These are phyloP conservation scores for Megacollybia platyphylla DNA, from an alignment of 1,284 basidiomycete species.

Conservation along the genomic window DNA sequence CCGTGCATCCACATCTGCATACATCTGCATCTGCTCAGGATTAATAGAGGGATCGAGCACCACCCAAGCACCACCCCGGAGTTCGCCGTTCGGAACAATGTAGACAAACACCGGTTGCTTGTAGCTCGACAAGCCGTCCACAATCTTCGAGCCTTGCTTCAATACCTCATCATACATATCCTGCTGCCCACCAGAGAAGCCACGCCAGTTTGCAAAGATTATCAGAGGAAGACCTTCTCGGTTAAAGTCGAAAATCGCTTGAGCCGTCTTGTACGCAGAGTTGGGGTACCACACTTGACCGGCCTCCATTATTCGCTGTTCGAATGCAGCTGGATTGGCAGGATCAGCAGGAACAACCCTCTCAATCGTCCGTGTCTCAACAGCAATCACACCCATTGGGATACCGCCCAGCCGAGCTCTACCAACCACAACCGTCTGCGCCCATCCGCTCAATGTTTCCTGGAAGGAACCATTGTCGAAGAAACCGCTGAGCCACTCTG, in stretches of 20 bases:
- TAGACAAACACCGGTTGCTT: slow-evolving; percentile 99
- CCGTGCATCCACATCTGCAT: slow-evolving; percentile 89
- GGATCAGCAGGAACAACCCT: slow-evolving; percentile 96
- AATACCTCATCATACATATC: slow-evolving; percentile 96
- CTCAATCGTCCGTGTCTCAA: slow-evolving; percentile 96
- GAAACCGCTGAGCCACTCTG: slow-evolving; percentile 79
- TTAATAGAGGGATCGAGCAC: slow-evolving; percentile 98
- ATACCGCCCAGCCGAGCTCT: slow-evolving; percentile 95
- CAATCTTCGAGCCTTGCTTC: slow-evolving; percentile 94
- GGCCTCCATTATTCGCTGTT: slow-evolving; percentile 97
- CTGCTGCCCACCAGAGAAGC: slow-evolving; percentile 98
- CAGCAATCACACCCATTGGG: slow-evolving; percentile 95
- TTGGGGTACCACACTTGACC: slow-evolving; percentile 99
- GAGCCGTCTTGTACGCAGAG: slow-evolving; percentile 99
- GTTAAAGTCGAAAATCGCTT: slow-evolving; percentile 98
- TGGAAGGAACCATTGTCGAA: slow-evolving; percentile 97
- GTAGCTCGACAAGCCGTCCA: slow-evolving; percentile 94
- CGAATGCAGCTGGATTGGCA: slow-evolving; percentile 96
- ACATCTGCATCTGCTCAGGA: slow-evolving; percentile 98
- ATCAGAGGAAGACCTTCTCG: slow-evolving; percentile 94
- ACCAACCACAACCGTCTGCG: slow-evolving; percentile 95
- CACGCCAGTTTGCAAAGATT: slow-evolving; percentile 99
- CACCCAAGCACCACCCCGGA: slow-evolving; percentile 99
- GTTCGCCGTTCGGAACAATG: slow-evolving; percentile 96
- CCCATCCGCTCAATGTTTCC: slow-evolving; percentile 93